Percentiles rank a stretch among this genome's conserved stretches.
These are phyloP conservation scores for Corynascus novoguineensis DNA, from an alignment of 495 filamentous ascomycete genomes.

Conservation along the genomic window DNA sequence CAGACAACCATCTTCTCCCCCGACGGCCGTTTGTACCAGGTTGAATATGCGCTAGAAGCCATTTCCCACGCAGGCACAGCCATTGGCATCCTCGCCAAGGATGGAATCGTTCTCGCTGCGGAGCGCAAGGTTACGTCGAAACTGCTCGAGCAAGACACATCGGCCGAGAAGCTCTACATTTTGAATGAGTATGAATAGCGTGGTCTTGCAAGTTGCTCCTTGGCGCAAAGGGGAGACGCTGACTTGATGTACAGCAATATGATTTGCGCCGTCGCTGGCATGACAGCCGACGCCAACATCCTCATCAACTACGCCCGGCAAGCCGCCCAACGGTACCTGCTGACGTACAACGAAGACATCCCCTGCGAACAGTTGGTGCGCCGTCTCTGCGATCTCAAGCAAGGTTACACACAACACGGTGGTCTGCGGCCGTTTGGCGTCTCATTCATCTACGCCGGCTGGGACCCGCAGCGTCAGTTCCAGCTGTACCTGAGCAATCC, in stretches of 20 bases:
- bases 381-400: slow-evolving; percentile 94
- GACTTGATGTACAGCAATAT: slow-evolving; percentile 67
- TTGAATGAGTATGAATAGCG: slow-evolving; percentile 76
- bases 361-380: slow-evolving; percentile 98
- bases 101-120: slow-evolving; percentile 98
- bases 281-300: slow-evolving; percentile 99
- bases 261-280: slow-evolving; percentile 98
- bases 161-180: slow-evolving; percentile 98
- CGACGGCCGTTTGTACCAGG: slow-evolving; percentile 96
- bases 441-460: slow-evolving; percentile 98
- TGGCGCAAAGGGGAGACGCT: not conserved
- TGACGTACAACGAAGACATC: slow-evolving; percentile 99
- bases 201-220: not conserved
- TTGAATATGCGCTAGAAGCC: slow-evolving; percentile 97
- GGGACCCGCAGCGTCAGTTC: slow-evolving; percentile 90
- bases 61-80: slow-evolving; percentile 98
- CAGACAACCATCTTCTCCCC: slow-evolving; percentile 99
- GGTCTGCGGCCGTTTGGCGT: slow-evolving; percentile 96
- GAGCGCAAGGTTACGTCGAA: slow-evolving; percentile 99
- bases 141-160: slow-evolving; percentile 97
- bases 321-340: slow-evolving; percentile 91
- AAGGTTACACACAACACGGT: slow-evolving; percentile 99
- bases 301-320: slow-evolving; percentile 99
- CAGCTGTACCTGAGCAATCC: slow-evolving; percentile 99
- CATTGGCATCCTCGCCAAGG: slow-evolving; percentile 90